phyloP scores from a whole-genome alignment of 1,139 yeast genomes.

The Cylindricascospora bacillispora region DNA sequence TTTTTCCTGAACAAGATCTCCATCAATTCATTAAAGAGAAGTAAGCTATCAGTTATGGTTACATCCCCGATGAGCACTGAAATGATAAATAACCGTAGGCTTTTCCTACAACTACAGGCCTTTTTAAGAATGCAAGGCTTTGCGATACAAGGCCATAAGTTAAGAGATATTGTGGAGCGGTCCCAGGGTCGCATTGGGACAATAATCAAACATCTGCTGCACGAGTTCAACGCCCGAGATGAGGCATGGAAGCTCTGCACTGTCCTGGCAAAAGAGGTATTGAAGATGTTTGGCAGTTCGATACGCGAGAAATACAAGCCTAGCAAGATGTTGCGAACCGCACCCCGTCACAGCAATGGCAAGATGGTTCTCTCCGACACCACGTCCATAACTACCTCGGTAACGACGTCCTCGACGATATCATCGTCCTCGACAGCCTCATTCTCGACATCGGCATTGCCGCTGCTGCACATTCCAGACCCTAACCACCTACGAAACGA shows the following conservation, averaged over 20 bases:
- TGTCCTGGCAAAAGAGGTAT: slow-evolving; percentile 25
- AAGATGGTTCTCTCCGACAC: no score
- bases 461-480: no score
- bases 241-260: slow-evolving; percentile 28
- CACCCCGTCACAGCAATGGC: no score
- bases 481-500: no score
- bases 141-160: slow-evolving; percentile 28
- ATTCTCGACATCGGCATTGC: no score
- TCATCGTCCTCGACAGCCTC: no score
- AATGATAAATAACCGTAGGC: slow-evolving; percentile 25
- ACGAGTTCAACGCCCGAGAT: slow-evolving; percentile 30
- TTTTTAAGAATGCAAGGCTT: slow-evolving; percentile 34
- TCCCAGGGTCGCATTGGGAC: slow-evolving; percentile 28
- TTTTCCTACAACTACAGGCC: slow-evolving; percentile 30
- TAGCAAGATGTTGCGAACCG: no score
- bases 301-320: no score
- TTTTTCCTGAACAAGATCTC: slow-evolving; percentile 22
- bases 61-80: slow-evolving; percentile 26
- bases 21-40: neutral
- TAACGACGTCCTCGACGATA: no score
- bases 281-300: no score
- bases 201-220: slow-evolving; percentile 30
- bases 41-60: slow-evolving; percentile 32
- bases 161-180: slow-evolving; percentile 28
- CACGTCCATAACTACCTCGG: no score